Evolutionary conservation across 2,329 filamentous ascomycete genomes (phyloP).

Genomic region (Stachybotrys chartarum): DNA sequence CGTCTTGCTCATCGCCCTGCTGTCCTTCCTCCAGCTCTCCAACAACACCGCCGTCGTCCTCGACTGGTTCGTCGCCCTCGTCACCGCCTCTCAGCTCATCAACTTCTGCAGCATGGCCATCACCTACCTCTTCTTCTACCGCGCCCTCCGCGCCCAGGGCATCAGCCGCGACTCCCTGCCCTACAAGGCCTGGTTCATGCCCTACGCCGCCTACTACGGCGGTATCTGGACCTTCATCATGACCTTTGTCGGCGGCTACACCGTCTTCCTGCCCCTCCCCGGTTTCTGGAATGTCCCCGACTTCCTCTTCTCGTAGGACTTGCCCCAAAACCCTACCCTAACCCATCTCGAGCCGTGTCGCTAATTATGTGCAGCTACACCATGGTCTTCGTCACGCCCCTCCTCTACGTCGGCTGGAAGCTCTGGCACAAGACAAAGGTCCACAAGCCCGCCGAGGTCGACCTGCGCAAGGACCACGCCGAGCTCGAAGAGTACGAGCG

Average conservation of each 20-base stretch:
- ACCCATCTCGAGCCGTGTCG: neutral
- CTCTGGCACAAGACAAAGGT: conserved; percentile 56
- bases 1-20: conserved; percentile 59
- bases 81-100: conserved; percentile 69
- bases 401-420: conserved; percentile 68
- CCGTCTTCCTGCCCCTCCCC: conserved; percentile 58
- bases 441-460: conserved; percentile 49
- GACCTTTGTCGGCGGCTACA: conserved; percentile 69
- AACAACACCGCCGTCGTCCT: conserved; percentile 59
- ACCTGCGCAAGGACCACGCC: conserved; percentile 54
- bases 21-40: conserved; percentile 69
- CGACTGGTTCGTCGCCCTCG: conserved; percentile 61
- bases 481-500: conserved; percentile 62
- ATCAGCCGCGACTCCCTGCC: conserved; percentile 61
- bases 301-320: conserved; percentile 62
- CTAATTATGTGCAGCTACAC: conserved; percentile 43
- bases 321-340: neutral
- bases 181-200: conserved; percentile 62
- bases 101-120: conserved; percentile 64
- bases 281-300: conserved; percentile 59
- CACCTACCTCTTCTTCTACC: conserved; percentile 66
- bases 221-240: conserved; percentile 59
- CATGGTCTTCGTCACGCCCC: conserved; percentile 64
- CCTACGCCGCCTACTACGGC: conserved; percentile 63
- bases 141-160: conserved; percentile 62